Conservation (phyloP, 208 protist species). For the Trypanosoma scelopori region DNA sequence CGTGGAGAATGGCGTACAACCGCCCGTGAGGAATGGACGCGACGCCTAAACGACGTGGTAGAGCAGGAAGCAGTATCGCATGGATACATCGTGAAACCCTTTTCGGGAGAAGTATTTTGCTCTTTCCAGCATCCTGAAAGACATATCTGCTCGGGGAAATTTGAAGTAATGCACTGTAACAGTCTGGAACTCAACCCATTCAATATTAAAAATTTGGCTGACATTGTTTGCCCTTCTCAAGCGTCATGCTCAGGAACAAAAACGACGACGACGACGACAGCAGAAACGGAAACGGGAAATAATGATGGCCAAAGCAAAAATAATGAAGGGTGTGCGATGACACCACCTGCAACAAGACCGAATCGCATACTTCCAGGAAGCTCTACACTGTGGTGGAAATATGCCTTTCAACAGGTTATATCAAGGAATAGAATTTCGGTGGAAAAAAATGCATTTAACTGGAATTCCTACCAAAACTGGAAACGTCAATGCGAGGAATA, state of each 20-base stretch:
- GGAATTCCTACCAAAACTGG: conserved; percentile 32
- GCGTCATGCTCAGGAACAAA: no score
- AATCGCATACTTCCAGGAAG: background rate
- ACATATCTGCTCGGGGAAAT: background rate
- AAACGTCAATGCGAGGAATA: conserved; percentile 37
- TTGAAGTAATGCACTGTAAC: background rate
- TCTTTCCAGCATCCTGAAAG: conserved; percentile 1
- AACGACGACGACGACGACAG: no score
- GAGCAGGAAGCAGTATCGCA: background rate
- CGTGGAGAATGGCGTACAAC: background rate
- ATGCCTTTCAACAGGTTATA: conserved; percentile 5
- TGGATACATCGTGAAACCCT: conserved; percentile 16
- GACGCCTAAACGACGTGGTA: background rate
- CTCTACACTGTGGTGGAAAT: conserved; percentile 19
- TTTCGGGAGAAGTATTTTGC: conserved; percentile 1
- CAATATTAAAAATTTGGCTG: background rate
- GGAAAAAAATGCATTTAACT: conserved; percentile 30
- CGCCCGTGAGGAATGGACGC: background rate
- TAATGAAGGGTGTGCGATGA: background rate
- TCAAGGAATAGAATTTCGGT: conserved; percentile 3
- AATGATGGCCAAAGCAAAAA: background rate
- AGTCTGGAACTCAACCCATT: background rate
- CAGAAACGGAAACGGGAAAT: no score
- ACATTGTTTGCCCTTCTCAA: no score
- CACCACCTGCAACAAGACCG: conserved; percentile 12